Percentiles rank a stretch among this genome's conserved stretches.
Conservation (phyloP, 1,284 basidiomycete genomes). For the Bondarzewia mesenterica region DNA sequence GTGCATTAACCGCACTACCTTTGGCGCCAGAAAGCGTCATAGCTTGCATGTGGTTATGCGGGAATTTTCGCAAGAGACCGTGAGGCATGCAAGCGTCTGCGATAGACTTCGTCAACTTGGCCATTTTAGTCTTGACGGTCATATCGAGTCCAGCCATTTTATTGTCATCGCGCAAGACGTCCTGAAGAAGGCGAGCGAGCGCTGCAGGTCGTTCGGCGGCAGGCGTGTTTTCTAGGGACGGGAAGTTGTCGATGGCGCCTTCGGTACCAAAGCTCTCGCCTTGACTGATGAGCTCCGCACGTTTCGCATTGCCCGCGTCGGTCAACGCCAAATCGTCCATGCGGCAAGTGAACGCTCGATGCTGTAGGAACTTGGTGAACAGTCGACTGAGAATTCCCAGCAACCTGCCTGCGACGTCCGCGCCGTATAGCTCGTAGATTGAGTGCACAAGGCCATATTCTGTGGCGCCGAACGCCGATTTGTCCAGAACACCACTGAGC, state of each 20-base stretch:
- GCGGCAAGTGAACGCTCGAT: conserved; percentile 95
- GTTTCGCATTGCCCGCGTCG: conserved; percentile 66
- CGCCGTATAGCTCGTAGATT: conserved; percentile 97
- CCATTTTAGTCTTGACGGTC: conserved; percentile 81
- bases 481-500: conserved; percentile 90
- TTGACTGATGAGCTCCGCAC: conserved; percentile 63
- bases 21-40: conserved; percentile 99
- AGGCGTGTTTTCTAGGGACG: conserved; percentile 48
- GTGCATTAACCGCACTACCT: conserved; percentile 95
- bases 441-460: conserved; percentile 97
- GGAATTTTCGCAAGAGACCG: conserved; percentile 87
- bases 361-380: conserved; percentile 96
- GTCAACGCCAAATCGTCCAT: conserved; percentile 98
- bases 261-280: conserved; percentile 74
- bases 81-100: conserved; percentile 88
- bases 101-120: conserved; percentile 85
- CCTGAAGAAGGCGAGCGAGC: conserved; percentile 68
- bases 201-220: conserved; percentile 43
- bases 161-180: conserved; percentile 93
- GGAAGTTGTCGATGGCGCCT: conserved; percentile 87
- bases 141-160: conserved; percentile 97
- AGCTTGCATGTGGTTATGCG: conserved; percentile 98
- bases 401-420: conserved; percentile 83
- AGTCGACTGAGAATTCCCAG: conserved; percentile 90
- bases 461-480: conserved; percentile 94